Conservation (phyloP, 2,329 filamentous ascomycete genomes). For the Alternaria sp. region DNA sequence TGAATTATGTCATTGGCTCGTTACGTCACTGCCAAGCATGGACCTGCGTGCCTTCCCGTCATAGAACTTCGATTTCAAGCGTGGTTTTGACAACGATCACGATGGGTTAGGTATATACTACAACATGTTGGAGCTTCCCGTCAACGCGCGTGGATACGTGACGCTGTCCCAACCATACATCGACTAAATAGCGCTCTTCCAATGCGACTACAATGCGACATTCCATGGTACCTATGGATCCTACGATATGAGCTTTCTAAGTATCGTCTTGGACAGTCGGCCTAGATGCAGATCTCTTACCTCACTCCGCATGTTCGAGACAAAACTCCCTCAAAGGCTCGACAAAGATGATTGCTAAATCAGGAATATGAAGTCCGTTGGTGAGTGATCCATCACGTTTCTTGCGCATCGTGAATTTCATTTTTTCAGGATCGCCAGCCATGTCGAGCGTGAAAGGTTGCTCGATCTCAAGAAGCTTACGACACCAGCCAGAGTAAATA, state of each 20-base stretch:
- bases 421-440: neutral
- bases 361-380: neutral
- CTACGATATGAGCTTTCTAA: neutral
- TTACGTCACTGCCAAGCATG: neutral
- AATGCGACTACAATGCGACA: neutral
- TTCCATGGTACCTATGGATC: neutral
- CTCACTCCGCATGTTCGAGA: neutral
- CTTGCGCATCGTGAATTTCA: neutral
- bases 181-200: neutral
- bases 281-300: neutral
- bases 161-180: neutral
- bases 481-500: neutral
- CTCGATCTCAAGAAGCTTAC: neutral
- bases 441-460: neutral
- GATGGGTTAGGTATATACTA: neutral
- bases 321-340: neutral
- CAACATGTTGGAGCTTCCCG: neutral
- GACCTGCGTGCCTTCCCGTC: neutral
- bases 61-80: neutral
- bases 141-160: neutral
- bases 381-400: neutral
- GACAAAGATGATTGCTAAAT: neutral
- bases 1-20: neutral
- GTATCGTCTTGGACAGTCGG: neutral
- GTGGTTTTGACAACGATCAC: neutral